Percentiles rank a stretch among this genome's conserved stretches.
Conservation (phyloP, 1,284 basidiomycete genomes). For the Uromyces viciae-fabae region DNA sequence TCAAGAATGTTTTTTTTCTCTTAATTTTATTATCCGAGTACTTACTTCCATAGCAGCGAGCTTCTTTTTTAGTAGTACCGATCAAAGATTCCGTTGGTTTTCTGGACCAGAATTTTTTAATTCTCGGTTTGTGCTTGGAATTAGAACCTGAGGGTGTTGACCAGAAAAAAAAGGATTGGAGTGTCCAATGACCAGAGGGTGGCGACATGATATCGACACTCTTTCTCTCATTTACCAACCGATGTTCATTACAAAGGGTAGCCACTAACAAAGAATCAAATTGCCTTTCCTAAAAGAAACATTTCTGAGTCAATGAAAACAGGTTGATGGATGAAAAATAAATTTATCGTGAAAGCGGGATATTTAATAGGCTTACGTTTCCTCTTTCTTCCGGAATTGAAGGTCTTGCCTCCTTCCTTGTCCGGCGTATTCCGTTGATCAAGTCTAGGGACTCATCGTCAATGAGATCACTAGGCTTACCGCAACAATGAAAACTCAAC, state of each 20-base stretch:
- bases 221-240: conserved; percentile 14
- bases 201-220: not conserved
- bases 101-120: conserved; percentile 13
- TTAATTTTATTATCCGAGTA: no score
- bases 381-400: not conserved
- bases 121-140: conserved; percentile 4
- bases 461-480: conserved; percentile 22
- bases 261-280: conserved; percentile 30
- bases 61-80: not conserved
- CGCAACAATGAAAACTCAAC: conserved; percentile 37
- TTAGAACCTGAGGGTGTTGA: conserved; percentile 24
- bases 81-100: not conserved
- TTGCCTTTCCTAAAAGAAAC: not conserved
- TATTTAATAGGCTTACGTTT: conserved; percentile 11
- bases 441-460: conserved; percentile 6
- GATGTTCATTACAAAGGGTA: conserved; percentile 25
- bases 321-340: not conserved
- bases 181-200: conserved; percentile 3
- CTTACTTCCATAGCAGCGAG: conserved; percentile 9
- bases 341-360: no score
- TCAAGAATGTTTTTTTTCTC: no score
- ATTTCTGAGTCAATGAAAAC: not conserved
- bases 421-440: not conserved
- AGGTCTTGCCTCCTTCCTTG: not conserved
- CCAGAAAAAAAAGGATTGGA: not conserved